Percentiles rank a stretch among this genome's conserved stretches.
Conservation (phyloP, 441 rosid genomes). For the Rhodomyrtus psidioides region DNA sequence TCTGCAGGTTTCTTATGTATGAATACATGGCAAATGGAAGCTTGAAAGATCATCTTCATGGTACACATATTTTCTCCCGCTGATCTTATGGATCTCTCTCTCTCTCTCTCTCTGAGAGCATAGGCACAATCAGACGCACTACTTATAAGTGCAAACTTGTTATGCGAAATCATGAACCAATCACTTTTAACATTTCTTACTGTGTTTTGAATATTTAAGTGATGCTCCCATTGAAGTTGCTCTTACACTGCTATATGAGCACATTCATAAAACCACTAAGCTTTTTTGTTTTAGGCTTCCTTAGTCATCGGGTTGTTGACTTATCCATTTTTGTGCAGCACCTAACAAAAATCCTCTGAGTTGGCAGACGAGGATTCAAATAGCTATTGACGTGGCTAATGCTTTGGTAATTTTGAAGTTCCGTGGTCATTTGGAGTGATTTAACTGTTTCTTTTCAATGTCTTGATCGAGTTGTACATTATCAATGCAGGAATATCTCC, state of each 20-base stretch:
- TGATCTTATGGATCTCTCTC: not conserved
- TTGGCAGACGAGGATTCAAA: conserved; percentile 87
- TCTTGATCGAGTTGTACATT: not conserved
- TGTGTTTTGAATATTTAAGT: not conserved
- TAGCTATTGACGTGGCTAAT: conserved; percentile 87
- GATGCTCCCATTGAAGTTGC: not conserved
- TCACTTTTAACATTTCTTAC: not conserved
- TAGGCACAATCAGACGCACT: not conserved
- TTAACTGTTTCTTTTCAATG: conserved; percentile 13
- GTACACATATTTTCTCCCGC: conserved; percentile 37
- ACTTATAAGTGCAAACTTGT: not conserved
- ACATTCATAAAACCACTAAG: not conserved
- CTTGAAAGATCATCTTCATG: conserved; percentile 78
- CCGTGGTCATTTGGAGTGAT: conserved; percentile 7
- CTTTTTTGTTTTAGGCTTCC: not conserved
- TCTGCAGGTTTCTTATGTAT: conserved; percentile 77
- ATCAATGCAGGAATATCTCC: conserved; percentile 82
- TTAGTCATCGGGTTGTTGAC: not conserved
- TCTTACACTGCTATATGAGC: not conserved
- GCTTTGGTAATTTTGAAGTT: conserved; percentile 63
- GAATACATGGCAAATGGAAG: conserved; percentile 93
- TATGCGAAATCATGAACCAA: not conserved
- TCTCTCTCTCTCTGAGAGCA: not conserved
- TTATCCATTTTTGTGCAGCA: conserved; percentile 31
- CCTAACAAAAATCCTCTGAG: conserved; percentile 48